A percentile compares a stretch with the other conserved stretches of the same genome.
phyloP scores from a whole-genome alignment of 345 rosid genomes.

The Ceriops zippeliana region DNA sequence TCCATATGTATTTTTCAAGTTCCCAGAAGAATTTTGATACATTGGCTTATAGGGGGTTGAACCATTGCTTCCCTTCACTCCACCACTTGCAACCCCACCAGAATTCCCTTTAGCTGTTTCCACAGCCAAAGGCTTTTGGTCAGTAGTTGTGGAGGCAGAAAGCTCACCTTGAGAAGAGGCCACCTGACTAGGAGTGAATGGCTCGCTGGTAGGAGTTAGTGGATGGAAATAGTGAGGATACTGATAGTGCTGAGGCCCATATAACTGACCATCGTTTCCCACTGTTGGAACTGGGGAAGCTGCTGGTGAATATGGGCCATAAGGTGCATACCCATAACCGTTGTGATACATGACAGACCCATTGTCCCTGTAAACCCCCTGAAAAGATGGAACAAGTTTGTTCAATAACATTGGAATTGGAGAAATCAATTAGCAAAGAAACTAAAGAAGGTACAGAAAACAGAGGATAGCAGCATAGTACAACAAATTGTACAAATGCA shows the following conservation, averaged over 20 bases:
- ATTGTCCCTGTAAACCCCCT: conserved; percentile 81
- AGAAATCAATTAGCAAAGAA: too few species aligned
- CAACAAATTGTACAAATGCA: too few species aligned
- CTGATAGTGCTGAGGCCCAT: conserved; percentile 88
- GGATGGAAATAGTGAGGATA: conserved; percentile 80
- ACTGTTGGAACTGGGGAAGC: conserved; percentile 68
- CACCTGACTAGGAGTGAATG: conserved; percentile 48
- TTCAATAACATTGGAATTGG: too few species aligned
- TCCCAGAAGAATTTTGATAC: conserved; percentile 42
- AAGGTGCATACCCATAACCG: conserved; percentile 64
- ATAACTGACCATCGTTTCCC: conserved; percentile 77
- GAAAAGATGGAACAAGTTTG: background rate
- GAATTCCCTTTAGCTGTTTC: conserved; percentile 55
- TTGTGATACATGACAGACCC: conserved; percentile 71
- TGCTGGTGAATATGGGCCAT: conserved; percentile 83
- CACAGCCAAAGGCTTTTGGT: conserved; percentile 52
- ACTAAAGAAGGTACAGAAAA: too few species aligned
- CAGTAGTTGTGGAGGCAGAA: conserved; percentile 47
- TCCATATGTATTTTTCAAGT: conserved; percentile 55
- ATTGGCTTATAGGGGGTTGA: conserved; percentile 50
- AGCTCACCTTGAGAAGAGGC: conserved; percentile 52
- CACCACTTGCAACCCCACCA: conserved; percentile 36
- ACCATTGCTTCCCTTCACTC: conserved; percentile 53
- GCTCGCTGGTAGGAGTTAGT: conserved; percentile 42
- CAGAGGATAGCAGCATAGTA: too few species aligned